phyloP scores from a whole-genome alignment of 352 stramenopile genomes.

The Phytophthora melonis region DNA sequence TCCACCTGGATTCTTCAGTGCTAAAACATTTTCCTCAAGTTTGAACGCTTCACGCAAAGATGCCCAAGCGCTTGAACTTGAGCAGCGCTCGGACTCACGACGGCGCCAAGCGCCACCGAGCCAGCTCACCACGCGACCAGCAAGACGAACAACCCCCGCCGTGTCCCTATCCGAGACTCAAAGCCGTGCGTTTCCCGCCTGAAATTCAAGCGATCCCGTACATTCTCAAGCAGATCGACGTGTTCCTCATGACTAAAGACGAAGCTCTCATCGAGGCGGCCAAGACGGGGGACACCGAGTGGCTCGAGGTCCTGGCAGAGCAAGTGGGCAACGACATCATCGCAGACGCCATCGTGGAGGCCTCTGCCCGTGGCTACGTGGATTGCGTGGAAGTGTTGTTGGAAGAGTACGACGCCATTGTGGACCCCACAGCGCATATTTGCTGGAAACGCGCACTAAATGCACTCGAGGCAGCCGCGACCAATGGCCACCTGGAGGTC shows the following conservation, averaged over 20 bases:
- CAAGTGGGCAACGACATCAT: too few species aligned
- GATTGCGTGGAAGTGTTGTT: too few species aligned
- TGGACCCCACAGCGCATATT: too few species aligned
- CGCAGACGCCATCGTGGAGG: too few species aligned
- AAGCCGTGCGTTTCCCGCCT: not conserved
- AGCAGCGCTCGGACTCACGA: not conserved
- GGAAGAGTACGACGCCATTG: too few species aligned
- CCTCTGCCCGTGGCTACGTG: too few species aligned
- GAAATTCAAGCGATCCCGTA: not conserved
- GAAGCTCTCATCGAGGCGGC: not conserved
- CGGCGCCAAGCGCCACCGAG: not conserved
- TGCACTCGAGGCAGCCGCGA: too few species aligned
- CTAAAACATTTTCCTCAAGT: too few species aligned
- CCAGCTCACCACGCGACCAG: not conserved
- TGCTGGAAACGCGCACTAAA: too few species aligned
- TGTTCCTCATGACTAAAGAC: not conserved
- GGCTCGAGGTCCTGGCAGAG: not conserved
- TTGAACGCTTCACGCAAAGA: not conserved
- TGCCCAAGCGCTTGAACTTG: not conserved
- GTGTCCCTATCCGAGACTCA: constrained; percentile 1
- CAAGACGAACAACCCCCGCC: not conserved
- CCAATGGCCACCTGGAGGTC: too few species aligned
- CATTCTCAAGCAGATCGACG: not conserved
- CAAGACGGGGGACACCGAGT: not conserved
- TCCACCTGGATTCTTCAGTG: too few species aligned